phyloP scores from a whole-genome alignment of 345 rosid genomes.

The Crucihimalaya himalaica region DNA sequence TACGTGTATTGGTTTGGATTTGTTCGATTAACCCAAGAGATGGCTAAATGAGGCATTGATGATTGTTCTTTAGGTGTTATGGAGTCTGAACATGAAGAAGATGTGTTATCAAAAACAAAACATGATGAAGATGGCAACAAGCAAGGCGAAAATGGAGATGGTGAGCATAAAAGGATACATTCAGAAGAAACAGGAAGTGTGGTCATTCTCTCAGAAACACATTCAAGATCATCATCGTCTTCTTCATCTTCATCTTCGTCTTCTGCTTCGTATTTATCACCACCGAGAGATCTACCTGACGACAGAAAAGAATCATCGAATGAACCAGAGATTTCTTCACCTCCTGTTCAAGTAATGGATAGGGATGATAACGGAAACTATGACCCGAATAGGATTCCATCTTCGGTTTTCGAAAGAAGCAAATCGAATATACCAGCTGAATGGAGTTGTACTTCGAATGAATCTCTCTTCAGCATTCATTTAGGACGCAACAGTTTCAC shows the following conservation, averaged over 20 bases:
- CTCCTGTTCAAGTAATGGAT: slow-evolving; percentile 77
- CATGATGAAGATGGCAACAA: slow-evolving; percentile 32
- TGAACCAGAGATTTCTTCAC: slow-evolving; percentile 41
- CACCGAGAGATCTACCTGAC: slow-evolving; percentile 46
- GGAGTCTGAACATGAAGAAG: slow-evolving; percentile 42
- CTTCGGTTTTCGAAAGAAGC: slow-evolving; percentile 52
- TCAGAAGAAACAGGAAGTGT: slow-evolving; percentile 18
- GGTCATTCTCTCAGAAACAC: slow-evolving; percentile 14
- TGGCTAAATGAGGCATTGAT: neutral
- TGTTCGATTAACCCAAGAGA: neutral
- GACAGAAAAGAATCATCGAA: slow-evolving; percentile 18
- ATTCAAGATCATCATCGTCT: slow-evolving; percentile 41
- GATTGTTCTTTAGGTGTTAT: slow-evolving; percentile 40
- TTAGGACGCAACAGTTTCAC: slow-evolving; percentile 60
- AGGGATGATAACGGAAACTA: slow-evolving; percentile 40
- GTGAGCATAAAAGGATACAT: slow-evolving; percentile 11
- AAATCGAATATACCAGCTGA: slow-evolving; percentile 48
- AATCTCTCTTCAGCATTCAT: slow-evolving; percentile 73
- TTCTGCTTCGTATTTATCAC: slow-evolving; percentile 43
- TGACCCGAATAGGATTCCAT: slow-evolving; percentile 63
- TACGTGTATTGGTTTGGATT: neutral
- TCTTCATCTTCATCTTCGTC: slow-evolving; percentile 39
- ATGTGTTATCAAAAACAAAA: neutral
- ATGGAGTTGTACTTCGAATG: slow-evolving; percentile 69
- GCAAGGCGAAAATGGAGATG: slow-evolving; percentile 14